Base-by-base conservation (phyloP, 1,284 basidiomycete species). In the Cutaneotrichosporon sp. region DNA sequence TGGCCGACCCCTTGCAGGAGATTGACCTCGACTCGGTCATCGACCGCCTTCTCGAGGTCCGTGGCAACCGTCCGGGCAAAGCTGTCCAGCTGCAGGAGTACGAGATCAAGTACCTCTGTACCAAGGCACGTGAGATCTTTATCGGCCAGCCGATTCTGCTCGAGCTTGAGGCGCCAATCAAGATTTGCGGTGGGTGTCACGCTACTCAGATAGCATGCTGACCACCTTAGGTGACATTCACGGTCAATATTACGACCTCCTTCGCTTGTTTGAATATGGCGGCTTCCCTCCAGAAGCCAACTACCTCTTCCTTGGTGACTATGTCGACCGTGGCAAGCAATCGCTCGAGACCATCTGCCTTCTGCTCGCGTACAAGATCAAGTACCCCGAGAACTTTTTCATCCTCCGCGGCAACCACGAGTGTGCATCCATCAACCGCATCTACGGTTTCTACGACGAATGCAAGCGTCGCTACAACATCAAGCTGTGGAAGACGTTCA, bases 21-120 rank as follows among this genome's bases (percentile, higher is more conserved):
- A 92, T 96, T 77, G 92, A 96, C 82, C 83, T 97, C 62, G 92
- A 97, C 80, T 93, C 90, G 76, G 90, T 96, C 80, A 96, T 97
- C 74, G 92, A 96, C 84, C 83, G 91, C 60, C 81, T 96, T 62
- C 80, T 96, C 62, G 92, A 96, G 85, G 81, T 82, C 38, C 79
- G 81, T 63, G 81, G 81, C 59, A 77, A 80, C 72, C 70, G 80
- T 59, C 81, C 81, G 29, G 81, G 81, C 46, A 82, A 81, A 72
- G 79, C 79, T 38, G 81, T 82, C 25, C 78, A 80, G 61, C 71
- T 82, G 49, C 77, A 79, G 60, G 81, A 82, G 70, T 80, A 80
- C 70, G 81, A 82, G 70, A 82, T 82, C 76, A 80, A 80, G 67
- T 80, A 78, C 66, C 75, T 82, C 37, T 82, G 81, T 72, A 77